Percentiles rank a stretch among this genome's conserved stretches.
Evolutionary conservation across 495 filamentous ascomycete species (phyloP).

Genomic region (Tuber calosporum): DNA sequence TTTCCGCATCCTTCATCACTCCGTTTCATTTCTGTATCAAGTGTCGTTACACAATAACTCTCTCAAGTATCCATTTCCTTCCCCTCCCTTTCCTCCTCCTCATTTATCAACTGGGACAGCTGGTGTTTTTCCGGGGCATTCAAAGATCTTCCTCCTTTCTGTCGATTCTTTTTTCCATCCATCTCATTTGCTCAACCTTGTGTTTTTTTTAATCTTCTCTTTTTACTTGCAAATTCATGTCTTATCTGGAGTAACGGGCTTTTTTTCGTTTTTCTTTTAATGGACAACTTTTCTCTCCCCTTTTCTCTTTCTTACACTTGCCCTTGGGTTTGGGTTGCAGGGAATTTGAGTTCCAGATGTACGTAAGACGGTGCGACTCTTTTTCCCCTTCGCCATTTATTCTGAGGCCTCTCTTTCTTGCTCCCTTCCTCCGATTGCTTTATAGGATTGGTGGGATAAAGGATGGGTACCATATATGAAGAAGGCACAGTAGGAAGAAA

Average conservation of each 20-base stretch:
- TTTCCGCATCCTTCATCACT: not conserved
- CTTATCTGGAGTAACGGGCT: not conserved
- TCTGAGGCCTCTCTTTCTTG: not conserved
- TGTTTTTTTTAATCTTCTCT: not conserved
- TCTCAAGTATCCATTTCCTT: not conserved
- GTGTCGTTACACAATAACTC: not conserved
- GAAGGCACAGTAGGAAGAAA: not conserved
- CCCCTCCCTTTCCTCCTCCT: not conserved
- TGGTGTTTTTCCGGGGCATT: conserved; percentile 1
- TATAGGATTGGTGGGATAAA: not conserved
- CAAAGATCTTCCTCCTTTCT: not conserved
- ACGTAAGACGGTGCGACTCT: not conserved
- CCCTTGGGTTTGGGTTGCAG: not conserved
- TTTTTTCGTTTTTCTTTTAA: not conserved
- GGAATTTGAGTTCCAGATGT: not conserved
- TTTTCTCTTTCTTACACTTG: not conserved
- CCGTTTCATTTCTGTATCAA: not conserved
- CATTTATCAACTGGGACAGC: not conserved
- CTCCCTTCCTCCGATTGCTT: conserved; percentile 6
- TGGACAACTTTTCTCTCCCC: not conserved
- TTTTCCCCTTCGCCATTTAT: not conserved
- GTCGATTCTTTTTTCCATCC: not conserved
- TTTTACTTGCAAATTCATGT: not conserved
- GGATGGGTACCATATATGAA: not conserved
- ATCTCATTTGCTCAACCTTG: not conserved